phyloP scores from a whole-genome alignment of 257 asterid species.

The Mentha longifolia region DNA sequence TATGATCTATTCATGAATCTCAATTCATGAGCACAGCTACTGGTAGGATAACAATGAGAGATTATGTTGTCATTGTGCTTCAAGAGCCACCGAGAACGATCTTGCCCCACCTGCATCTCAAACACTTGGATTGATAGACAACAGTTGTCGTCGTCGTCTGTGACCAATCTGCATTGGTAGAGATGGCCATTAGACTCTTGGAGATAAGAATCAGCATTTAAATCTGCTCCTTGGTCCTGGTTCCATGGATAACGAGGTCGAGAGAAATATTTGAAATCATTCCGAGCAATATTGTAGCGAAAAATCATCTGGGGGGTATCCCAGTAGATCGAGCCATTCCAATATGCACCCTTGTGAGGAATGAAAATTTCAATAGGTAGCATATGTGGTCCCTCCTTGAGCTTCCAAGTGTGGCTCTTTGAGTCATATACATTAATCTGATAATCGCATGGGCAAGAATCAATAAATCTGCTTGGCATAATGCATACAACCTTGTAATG shows the following conservation, averaged over 20 bases:
- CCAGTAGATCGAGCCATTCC: constrained; percentile 32
- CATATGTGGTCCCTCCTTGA: background rate
- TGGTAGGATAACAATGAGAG: background rate
- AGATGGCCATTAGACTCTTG: constrained; percentile 23
- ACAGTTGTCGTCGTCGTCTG: background rate
- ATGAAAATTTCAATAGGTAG: constrained; percentile 5
- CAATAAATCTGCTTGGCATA: background rate
- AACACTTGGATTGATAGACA: constrained; percentile 1
- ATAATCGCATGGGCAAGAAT: too few relatives aligned
- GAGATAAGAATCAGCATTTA: background rate
- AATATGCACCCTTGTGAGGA: constrained; percentile 24
- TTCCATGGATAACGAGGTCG: background rate
- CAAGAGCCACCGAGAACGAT: constrained; percentile 23
- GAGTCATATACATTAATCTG: constrained; percentile 30
- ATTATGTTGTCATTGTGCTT: constrained; percentile 7
- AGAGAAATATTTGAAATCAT: background rate
- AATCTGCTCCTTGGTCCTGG: background rate
- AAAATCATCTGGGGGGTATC: background rate
- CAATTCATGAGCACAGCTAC: background rate
- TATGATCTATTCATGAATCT: constrained; percentile 20
- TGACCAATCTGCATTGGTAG: constrained; percentile 11
- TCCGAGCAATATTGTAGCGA: background rate
- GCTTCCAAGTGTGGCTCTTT: constrained; percentile 19
- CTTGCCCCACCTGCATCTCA: constrained; percentile 22
- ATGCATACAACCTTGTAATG: constrained; percentile 35